Evolutionary conservation across 1,139 yeast genomes (phyloP), one percentile per base, ranked within the genome.

Genomic region (Candida glucosophila): DNA sequence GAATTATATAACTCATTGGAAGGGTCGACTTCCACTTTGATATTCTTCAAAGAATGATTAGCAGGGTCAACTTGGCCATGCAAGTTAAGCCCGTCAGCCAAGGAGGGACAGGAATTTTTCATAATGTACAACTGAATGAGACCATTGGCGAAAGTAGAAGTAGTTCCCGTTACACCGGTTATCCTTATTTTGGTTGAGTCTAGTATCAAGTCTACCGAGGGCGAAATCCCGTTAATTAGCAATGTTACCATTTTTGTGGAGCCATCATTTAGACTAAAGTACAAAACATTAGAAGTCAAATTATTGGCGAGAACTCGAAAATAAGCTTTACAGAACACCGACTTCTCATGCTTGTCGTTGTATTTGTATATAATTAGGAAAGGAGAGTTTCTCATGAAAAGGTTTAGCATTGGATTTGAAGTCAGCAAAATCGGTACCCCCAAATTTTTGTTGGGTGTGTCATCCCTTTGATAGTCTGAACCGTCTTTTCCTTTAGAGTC

Each of bases 81-180:
- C 4, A 35, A 18, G 10, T 28, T 29, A 12, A 49, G 31, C 11
- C 41, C 45, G 30, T 57, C 57, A 5, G 47, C 38, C 6, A 58
- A 43, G 9, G 50, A 36, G 8, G 41, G 40, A 10, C 51, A 37
- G 6, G 35, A 27, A 3, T 38, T 32, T 9, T 39, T 31, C 43
- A 61, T 40, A 5, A 56, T 46, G 27, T 36, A 49, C 17, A 55
- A 27, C 25, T 49, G 45, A 20, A 58, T 41, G 8, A 50, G 36
- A 1, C 60, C 56, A 27, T 49, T 54, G 6, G 64, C 65, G 33
- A 59, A 58, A 1, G 65, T 55, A 6, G 67, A 56, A 2, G 62
- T 41, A 3, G 59, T 53, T 0, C 64, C 65, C 3, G 63, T 48
- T 1, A 56, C 48, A 0, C 67, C 67, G 19, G 37, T 30, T 3